A percentile compares a stretch with the other conserved stretches of the same genome.
These are phyloP conservation scores for Salix arbutifolia DNA, from an alignment of 345 rosid species.

Conservation along the genomic window DNA sequence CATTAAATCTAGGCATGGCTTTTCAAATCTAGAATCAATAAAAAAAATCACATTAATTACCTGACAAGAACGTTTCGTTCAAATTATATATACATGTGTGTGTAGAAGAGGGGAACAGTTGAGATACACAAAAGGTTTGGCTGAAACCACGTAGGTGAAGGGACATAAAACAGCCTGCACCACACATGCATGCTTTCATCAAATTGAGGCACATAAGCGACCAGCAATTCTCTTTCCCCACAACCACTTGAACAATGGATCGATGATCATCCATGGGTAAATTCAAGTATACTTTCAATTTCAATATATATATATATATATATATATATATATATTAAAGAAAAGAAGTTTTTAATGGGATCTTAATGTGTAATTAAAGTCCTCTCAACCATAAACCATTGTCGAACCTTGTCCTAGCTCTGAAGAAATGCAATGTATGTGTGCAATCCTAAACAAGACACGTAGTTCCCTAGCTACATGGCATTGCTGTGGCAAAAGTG, in stretches of 20 bases:
- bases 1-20: no score
- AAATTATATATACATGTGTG: no score
- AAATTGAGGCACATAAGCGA: slow-evolving; percentile 47
- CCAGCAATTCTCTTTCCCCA: slow-evolving; percentile 36
- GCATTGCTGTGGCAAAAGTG: slow-evolving; percentile 1
- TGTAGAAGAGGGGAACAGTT: neutral
- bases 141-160: slow-evolving; percentile 46
- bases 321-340: no score
- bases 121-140: slow-evolving; percentile 35
- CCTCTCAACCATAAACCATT: no score
- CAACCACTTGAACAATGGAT: neutral
- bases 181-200: slow-evolving; percentile 19
- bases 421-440: neutral
- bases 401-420: neutral
- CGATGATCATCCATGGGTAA: neutral
- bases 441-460: neutral
- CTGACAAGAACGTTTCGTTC: no score
- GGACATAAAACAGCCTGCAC: slow-evolving; percentile 15
- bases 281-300: no score
- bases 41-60: no score
- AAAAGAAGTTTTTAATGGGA: no score
- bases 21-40: no score
- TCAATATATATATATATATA: no score
- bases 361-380: no score
- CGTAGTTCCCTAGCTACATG: neutral